Conservation (phyloP, 176 grass and related monocot species). For the Avena atlantica region DNA sequence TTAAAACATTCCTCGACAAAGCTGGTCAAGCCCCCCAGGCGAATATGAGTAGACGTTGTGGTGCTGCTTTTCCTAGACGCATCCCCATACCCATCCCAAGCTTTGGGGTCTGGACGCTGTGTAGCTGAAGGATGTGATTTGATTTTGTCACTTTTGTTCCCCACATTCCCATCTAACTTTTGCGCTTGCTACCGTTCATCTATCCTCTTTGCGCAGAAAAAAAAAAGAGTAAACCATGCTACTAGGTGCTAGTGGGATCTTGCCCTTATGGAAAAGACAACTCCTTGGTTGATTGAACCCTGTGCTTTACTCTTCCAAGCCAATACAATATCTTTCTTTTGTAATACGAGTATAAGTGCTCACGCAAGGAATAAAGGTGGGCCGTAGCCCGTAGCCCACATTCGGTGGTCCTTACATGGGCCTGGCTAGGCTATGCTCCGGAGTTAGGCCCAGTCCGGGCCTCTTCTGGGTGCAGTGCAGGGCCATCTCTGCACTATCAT, state of each 20-base stretch:
- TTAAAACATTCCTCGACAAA: conserved; percentile 49
- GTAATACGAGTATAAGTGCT: background rate
- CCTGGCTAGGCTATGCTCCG: background rate
- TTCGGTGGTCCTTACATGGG: conserved; percentile 38
- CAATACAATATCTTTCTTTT: background rate
- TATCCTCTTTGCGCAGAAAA: conserved; percentile 50
- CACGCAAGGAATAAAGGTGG: conserved; percentile 34
- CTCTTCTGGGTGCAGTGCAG: background rate
- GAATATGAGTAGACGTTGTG: conserved; percentile 40
- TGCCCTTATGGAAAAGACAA: conserved; percentile 36
- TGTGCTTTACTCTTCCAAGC: conserved; percentile 23
- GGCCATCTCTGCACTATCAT: background rate
- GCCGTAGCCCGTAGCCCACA: conserved; percentile 21
- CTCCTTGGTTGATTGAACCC: conserved; percentile 47
- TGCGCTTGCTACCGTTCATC: background rate
- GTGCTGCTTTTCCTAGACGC: conserved; percentile 35
- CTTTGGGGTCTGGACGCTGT: conserved; percentile 38
- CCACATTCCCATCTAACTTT: conserved; percentile 28
- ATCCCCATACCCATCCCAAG: background rate
- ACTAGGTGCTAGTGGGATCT: conserved; percentile 30
- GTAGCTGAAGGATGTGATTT: conserved; percentile 44
- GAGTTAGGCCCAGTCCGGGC: conserved; percentile 16
- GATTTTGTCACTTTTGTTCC: conserved; percentile 52
- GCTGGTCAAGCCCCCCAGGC: conserved; percentile 56
- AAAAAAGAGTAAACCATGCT: conserved; percentile 29